Evolutionary conservation across 495 filamentous ascomycete species (phyloP).

Genomic region (Aspergillus cavernicola): DNA sequence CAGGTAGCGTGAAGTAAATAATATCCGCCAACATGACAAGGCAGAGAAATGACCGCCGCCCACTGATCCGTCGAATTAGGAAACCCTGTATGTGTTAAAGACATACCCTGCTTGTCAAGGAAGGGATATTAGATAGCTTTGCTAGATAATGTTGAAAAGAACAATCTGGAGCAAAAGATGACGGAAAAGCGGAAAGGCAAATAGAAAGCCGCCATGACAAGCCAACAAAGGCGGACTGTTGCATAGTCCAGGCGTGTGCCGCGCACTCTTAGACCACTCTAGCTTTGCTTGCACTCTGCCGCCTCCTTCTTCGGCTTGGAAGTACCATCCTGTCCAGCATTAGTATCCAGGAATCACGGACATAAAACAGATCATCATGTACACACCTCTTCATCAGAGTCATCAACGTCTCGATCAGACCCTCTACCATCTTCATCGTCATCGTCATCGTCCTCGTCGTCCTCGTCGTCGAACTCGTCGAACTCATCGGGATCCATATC

Average conservation of each 20-base stretch:
- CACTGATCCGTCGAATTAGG: background rate
- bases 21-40: background rate
- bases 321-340: slow-evolving; percentile 69
- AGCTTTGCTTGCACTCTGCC: slow-evolving; percentile 99
- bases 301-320: slow-evolving; percentile 98
- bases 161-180: slow-evolving; percentile 22
- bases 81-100: slow-evolving; percentile 14
- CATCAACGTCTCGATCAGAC: slow-evolving; percentile 52
- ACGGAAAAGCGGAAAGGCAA: slow-evolving; percentile 1
- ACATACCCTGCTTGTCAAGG: slow-evolving; percentile 28
- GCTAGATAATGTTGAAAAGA: slow-evolving; percentile 26
- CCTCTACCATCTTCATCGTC: slow-evolving; percentile 69
- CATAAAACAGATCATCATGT: background rate
- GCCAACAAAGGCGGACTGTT: background rate
- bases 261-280: slow-evolving; percentile 21
- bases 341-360: slow-evolving; percentile 24
- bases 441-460: slow-evolving; percentile 83
- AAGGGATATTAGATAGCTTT: slow-evolving; percentile 21
- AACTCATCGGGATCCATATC: slow-evolving; percentile 83
- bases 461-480: slow-evolving; percentile 92
- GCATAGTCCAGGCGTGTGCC: background rate
- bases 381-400: slow-evolving; percentile 92
- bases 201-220: background rate
- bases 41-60: background rate
- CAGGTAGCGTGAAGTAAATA: background rate